Evolutionary conservation across 192 early-diverging fungal genomes (phyloP).

Genomic region (Paraglomus occultum): DNA sequence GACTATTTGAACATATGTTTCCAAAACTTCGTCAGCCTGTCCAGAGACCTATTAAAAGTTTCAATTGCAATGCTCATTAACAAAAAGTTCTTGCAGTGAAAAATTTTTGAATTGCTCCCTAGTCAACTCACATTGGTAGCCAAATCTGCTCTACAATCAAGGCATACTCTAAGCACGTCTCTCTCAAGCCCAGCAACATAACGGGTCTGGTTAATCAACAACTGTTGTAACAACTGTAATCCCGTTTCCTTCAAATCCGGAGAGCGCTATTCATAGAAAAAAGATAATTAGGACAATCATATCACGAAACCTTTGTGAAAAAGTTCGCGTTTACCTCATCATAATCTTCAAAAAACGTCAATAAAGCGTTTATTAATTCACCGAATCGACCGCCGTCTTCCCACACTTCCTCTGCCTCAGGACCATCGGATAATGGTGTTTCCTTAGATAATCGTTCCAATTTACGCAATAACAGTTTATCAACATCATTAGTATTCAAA

Average conservation of each 20-base stretch:
- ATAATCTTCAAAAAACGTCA: slow-evolving; percentile 11
- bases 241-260: slow-evolving; percentile 14
- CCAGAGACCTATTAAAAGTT: slow-evolving; percentile 1
- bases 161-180: slow-evolving; percentile 6
- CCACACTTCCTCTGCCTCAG: slow-evolving; percentile 16
- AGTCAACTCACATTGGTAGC: slow-evolving; percentile 11
- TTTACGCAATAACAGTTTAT: slow-evolving; percentile 7
- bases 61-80: not conserved
- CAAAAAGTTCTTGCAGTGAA: not conserved
- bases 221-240: slow-evolving; percentile 6
- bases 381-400: slow-evolving; percentile 24
- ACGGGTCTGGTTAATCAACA: slow-evolving; percentile 11
- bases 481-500: slow-evolving; percentile 9
- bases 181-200: slow-evolving; percentile 14
- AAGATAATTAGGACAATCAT: not conserved
- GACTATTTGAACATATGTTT: slow-evolving; percentile 12
- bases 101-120: not conserved
- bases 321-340: slow-evolving; percentile 5
- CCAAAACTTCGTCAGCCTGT: slow-evolving; percentile 16
- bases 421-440: not conserved
- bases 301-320: not conserved
- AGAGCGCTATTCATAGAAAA: not conserved
- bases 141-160: slow-evolving; percentile 24
- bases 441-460: slow-evolving; percentile 18
- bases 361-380: slow-evolving; percentile 18